Evolutionary conservation across 495 filamentous ascomycete species (phyloP).

Genomic region (Hypoxylon lenormandii): DNA sequence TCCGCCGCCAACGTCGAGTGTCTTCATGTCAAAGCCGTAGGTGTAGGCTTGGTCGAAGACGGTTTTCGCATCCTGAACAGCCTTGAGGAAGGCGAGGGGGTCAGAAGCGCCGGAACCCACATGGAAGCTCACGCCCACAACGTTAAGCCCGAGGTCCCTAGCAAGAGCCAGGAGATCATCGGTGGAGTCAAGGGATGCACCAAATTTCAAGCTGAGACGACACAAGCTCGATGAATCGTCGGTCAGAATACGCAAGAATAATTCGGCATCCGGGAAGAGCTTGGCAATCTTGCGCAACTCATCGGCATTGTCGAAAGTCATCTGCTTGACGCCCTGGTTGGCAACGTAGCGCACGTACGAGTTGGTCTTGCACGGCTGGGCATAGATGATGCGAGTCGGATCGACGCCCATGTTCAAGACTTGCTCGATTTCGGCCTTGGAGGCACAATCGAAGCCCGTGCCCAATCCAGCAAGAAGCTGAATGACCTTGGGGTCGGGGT

Average conservation of each 20-base stretch:
- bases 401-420: constrained; percentile 86
- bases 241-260: constrained; percentile 92
- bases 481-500: constrained; percentile 90
- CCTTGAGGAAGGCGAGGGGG: constrained; percentile 85
- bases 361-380: constrained; percentile 99
- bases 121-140: constrained; percentile 97
- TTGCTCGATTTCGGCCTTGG: constrained; percentile 94
- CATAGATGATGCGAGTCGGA: constrained; percentile 95
- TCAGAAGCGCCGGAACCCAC: constrained; percentile 96
- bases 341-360: constrained; percentile 92
- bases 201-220: constrained; percentile 95
- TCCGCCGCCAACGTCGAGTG: constrained; percentile 93
- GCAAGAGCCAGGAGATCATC: constrained; percentile 82
- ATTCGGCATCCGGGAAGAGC: constrained; percentile 85
- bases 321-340: constrained; percentile 87
- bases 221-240: constrained; percentile 95
- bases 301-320: constrained; percentile 98
- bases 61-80: constrained; percentile 84
- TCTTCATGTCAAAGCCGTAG: constrained; percentile 83
- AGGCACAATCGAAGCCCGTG: constrained; percentile 97
- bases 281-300: constrained; percentile 98
- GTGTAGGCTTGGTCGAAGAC: constrained; percentile 89
- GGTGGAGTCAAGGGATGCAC: constrained; percentile 85
- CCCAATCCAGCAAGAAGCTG: constrained; percentile 86
- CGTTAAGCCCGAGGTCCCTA: constrained; percentile 88